Evolutionary conservation across 257 asterid genomes (phyloP).

Genomic region (Linaria vulgaris): DNA sequence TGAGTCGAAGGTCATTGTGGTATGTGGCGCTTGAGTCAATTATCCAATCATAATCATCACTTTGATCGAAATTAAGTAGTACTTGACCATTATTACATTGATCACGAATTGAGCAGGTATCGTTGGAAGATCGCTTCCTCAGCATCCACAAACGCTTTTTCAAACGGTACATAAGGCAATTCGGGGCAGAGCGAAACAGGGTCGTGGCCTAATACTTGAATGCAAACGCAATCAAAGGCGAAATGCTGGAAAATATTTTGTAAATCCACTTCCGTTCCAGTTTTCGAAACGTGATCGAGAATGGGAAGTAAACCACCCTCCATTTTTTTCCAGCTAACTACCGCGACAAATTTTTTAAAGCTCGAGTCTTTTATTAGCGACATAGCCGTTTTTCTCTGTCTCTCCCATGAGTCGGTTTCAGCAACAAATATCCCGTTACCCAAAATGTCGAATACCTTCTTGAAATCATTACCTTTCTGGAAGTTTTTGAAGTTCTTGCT

Average conservation of each 20-base stretch:
- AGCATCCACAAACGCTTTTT: conserved; percentile 33
- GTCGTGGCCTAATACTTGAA: conserved; percentile 33
- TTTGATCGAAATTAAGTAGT: too few species aligned
- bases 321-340: conserved; percentile 19
- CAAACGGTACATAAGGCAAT: conserved; percentile 29
- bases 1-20: too few species aligned
- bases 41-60: too few species aligned
- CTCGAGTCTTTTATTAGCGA: conserved; percentile 12
- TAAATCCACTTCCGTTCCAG: conserved; percentile 28
- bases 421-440: conserved; percentile 45
- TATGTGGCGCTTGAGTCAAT: too few species aligned
- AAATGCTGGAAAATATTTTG: conserved; percentile 38
- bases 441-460: conserved; percentile 33
- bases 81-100: too few species aligned
- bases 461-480: conserved; percentile 32
- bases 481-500: conserved; percentile 35
- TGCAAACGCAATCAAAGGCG: conserved; percentile 34
- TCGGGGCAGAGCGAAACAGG: conserved; percentile 28
- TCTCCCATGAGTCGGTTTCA: conserved; percentile 36
- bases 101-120: too few species aligned
- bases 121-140: conserved; percentile 31
- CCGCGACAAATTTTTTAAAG: conserved; percentile 16
- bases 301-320: conserved; percentile 31
- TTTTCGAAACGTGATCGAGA: conserved; percentile 21
- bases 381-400: conserved; percentile 25